Conservation (phyloP, 179 eudicot genomes). For the Silene coronaria region DNA sequence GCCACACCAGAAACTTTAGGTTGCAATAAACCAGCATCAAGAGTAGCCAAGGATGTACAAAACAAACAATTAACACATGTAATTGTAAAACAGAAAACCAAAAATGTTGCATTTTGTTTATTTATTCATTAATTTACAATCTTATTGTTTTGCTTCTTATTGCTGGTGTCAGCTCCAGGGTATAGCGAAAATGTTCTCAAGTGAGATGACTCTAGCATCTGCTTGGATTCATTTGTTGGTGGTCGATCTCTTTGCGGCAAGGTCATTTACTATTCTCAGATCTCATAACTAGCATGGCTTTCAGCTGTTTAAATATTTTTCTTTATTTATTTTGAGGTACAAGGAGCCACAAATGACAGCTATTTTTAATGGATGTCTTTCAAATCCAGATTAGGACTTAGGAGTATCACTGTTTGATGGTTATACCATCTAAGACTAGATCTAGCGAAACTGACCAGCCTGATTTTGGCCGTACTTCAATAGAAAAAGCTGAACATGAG, state of each 20-base stretch:
- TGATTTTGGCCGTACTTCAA: not conserved
- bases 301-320: not conserved
- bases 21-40: too few species aligned
- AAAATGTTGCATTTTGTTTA: not conserved
- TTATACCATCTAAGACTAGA: not conserved
- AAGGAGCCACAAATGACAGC: too few species aligned
- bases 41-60: too few species aligned
- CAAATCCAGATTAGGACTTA: not conserved
- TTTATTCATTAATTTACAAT: not conserved
- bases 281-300: not conserved
- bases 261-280: constrained; percentile 31
- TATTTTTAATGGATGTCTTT: too few species aligned
- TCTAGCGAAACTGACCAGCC: not conserved
- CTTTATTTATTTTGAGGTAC: too few species aligned
- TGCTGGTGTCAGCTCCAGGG: constrained; percentile 52
- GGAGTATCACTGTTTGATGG: not conserved
- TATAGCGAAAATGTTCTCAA: constrained; percentile 84
- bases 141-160: not conserved
- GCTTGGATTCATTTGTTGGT: constrained; percentile 90
- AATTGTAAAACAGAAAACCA: too few species aligned
- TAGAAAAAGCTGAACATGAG: too few species aligned
- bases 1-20: too few species aligned
- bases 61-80: too few species aligned
- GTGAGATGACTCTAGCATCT: constrained; percentile 86
- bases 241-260: constrained; percentile 90